Evolutionary conservation across 1,284 basidiomycete species (phyloP), one percentile per base, ranked within the genome.

Genomic region (Fomitopsis betulina): DNA sequence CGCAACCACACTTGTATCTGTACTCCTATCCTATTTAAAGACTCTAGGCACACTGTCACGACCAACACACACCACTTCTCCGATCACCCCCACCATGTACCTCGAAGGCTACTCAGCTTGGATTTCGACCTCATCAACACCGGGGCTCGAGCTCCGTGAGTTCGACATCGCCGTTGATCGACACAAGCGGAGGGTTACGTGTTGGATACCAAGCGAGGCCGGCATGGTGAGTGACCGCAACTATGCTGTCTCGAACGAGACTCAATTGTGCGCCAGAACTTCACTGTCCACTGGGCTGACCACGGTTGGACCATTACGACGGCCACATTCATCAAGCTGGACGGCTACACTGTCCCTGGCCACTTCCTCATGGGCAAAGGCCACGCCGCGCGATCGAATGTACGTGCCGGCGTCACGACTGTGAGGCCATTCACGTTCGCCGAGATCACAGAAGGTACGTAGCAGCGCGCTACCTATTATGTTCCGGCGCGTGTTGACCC

Each of bases 81-180:
- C 5, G 35, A 43, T 43, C 25, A n/a, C 12, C 49, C 42, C 9
- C 57, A 61, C 53, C 51, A 83, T 86, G 84, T 78, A 75, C 1
- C 78, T 82, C 69, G 77, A 78, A 19, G 81, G 78, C 8, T 88
- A 87, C 70, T 83, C 82, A 21, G 85, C 87, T 21, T 89, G 85
- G 81, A 82, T 89, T 54, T 72, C 75, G 35, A 79, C 75, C 42
- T n/a, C n/a, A n/a, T n/a, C n/a, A n/a, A n/a, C n/a, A n/a, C 77
- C 82, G 38, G 79, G 76, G 3, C 63, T 73, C 54, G 65, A 71
- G 19, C 63, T 87, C 9, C 76, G 72, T 7, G 84, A 86, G 68
- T 83, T 83, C 67, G 70, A 84, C 17, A 71, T 77, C 10, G 73
- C 77, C 2, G 67, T 81, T 32, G 80, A 86, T 59, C 60, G 63